Evolutionary conservation across 225 moss, liverwort and hornwort species (phyloP).

Genomic region (Physcomitrium patens): DNA sequence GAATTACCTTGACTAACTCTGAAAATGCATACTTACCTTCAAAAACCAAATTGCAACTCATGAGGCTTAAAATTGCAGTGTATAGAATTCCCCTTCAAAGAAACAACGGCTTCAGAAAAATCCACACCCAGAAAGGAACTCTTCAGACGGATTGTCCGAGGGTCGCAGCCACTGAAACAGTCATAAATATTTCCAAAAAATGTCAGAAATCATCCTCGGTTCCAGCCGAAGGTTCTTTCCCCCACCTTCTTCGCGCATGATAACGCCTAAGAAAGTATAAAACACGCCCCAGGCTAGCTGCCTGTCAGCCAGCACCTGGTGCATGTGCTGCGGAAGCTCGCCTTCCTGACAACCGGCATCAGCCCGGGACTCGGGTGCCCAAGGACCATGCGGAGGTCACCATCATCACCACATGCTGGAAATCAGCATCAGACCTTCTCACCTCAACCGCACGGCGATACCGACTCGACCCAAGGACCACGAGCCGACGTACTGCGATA

Average conservation of each 20-base stretch:
- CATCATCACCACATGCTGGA: slow-evolving; percentile 27
- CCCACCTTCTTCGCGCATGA: slow-evolving; percentile 12
- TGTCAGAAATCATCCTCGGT: neutral
- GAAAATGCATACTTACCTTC: neutral
- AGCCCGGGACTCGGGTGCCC: slow-evolving; percentile 15
- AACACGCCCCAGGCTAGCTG: neutral
- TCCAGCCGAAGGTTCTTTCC: neutral
- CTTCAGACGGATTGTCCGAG: neutral
- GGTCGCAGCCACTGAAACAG: slow-evolving; percentile 13
- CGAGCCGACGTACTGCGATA: slow-evolving; percentile 20
- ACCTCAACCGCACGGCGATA: slow-evolving; percentile 22
- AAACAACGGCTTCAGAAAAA: slow-evolving; percentile 20
- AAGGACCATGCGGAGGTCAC: slow-evolving; percentile 3
- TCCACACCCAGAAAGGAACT: neutral
- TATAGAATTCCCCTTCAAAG: slow-evolving; percentile 4
- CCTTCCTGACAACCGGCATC: neutral
- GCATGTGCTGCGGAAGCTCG: neutral
- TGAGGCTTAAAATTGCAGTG: slow-evolving; percentile 37
- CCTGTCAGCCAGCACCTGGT: neutral
- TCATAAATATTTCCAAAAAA: slow-evolving; percentile 18
- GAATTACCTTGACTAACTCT: neutral
- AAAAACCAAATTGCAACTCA: slow-evolving; percentile 18
- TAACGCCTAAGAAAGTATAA: neutral
- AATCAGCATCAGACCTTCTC: slow-evolving; percentile 26
- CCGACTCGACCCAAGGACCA: slow-evolving; percentile 22